phyloP scores from a whole-genome alignment of 75 land plant genomes.

The Cunninghamia lanceolata region DNA sequence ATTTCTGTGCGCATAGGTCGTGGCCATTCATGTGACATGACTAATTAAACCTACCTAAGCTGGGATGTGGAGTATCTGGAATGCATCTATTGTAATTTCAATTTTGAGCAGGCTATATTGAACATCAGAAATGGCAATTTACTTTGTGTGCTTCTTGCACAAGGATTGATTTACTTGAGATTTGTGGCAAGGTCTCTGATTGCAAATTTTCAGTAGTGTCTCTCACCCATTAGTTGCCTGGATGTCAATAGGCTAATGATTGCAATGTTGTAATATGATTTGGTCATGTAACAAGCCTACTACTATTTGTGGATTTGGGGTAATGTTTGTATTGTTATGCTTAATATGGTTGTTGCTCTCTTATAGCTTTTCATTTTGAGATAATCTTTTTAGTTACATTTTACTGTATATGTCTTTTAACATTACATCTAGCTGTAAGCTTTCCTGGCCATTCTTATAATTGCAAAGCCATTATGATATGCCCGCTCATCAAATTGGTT shows the following conservation, averaged over 20 bases:
- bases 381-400: neutral
- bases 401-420: neutral
- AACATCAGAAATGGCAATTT: neutral
- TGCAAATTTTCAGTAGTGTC: neutral
- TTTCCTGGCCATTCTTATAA: neutral
- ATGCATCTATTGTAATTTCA: neutral
- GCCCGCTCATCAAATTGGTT: neutral
- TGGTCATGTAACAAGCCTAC: neutral
- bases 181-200: neutral
- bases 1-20: neutral
- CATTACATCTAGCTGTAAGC: neutral
- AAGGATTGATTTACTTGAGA: neutral
- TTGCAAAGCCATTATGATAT: neutral
- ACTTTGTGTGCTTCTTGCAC: neutral
- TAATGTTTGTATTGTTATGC: neutral
- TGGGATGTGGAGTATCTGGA: neutral
- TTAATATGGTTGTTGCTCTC: neutral
- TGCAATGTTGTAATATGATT: neutral
- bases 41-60: neutral
- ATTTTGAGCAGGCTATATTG: neutral
- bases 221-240: neutral
- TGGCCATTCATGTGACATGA: neutral
- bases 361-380: neutral
- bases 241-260: neutral
- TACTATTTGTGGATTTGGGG: neutral